Evolutionary conservation across 2,329 filamentous ascomycete species (phyloP), one percentile per base, ranked within the genome.

Genomic region (Penicillium freii): DNA sequence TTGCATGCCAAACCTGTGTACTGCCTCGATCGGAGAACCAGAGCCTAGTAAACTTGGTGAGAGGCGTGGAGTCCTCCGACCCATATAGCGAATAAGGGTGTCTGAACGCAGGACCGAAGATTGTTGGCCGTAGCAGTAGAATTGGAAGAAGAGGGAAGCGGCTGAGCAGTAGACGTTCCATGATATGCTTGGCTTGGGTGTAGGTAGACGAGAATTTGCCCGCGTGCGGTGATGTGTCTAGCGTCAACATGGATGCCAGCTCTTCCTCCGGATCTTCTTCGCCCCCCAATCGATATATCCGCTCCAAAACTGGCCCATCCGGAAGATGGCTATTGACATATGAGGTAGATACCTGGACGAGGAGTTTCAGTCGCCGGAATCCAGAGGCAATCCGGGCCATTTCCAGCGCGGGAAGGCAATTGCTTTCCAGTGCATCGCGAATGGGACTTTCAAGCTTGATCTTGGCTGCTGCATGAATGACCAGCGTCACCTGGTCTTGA

Each of bases 381-480:
- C 46, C 56, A 1, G 67, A 66, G 8, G 65, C 59, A 7, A 72
- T 64, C 3, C 62, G 56, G 3, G 69, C 69, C 46, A 72, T 46
- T 23, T 72, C 70, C 25, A 72, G 49, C 6, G 68, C 57, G 7
- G 70, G 69, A 3, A 71, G 66, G 47, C 70, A 72, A n/a, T 72
- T 72, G 45, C 66, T 68, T 47, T 70, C 64, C 15, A 72, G 56
- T 5, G 70, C 64, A 21, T 71, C 68, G 1, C 58, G 47, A 10
- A 72, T 60, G 43, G 57, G 60, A 7, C 68, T 64, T 31, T 70
- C 67, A 3, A 73, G 63, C 1, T 63, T 62, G 52, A 73, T 73
- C 17, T 65, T 71, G n/a, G 70, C 71, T 10, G 70, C 70, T 1
- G 70, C 59, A 34, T 73, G 70, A 9, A 73, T 73, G 3, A 68